phyloP scores from a whole-genome alignment of 163 green algal genomes.

The Scenedesmus sp. region DNA sequence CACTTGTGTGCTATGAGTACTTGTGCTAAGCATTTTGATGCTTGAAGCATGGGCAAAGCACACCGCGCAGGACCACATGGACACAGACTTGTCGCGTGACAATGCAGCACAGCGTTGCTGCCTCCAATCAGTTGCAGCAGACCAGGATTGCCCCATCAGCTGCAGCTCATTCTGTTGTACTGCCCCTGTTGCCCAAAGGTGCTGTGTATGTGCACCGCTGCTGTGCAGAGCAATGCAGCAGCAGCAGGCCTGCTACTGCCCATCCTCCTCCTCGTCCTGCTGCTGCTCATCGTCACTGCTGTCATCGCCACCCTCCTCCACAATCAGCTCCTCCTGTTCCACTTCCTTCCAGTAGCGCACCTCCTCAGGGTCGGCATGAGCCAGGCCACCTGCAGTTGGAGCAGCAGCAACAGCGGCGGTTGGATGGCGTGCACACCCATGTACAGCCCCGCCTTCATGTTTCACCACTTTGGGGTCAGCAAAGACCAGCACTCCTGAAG shows the following conservation, averaged over 20 bases:
- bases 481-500: neutral
- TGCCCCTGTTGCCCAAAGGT: neutral
- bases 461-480: constrained; percentile 16
- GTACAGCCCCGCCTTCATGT: neutral
- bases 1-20: too few relatives aligned
- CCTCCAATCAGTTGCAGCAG: too few relatives aligned
- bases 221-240: neutral
- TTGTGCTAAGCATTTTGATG: too few relatives aligned
- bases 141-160: too few relatives aligned
- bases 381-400: neutral
- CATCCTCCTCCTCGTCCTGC: neutral
- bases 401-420: neutral
- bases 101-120: too few relatives aligned
- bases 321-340: constrained; percentile 39
- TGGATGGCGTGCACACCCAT: too few relatives aligned
- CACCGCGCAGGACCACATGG: too few relatives aligned
- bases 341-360: constrained; percentile 39
- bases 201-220: too few relatives aligned
- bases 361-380: constrained; percentile 27
- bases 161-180: neutral
- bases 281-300: constrained; percentile 5
- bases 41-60: too few relatives aligned
- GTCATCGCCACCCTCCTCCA: neutral
- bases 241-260: neutral
- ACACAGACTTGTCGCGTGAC: too few relatives aligned